These are phyloP conservation scores for Trifolium fragiferum DNA, from an alignment of 306 rosid species.

Conservation along the genomic window DNA sequence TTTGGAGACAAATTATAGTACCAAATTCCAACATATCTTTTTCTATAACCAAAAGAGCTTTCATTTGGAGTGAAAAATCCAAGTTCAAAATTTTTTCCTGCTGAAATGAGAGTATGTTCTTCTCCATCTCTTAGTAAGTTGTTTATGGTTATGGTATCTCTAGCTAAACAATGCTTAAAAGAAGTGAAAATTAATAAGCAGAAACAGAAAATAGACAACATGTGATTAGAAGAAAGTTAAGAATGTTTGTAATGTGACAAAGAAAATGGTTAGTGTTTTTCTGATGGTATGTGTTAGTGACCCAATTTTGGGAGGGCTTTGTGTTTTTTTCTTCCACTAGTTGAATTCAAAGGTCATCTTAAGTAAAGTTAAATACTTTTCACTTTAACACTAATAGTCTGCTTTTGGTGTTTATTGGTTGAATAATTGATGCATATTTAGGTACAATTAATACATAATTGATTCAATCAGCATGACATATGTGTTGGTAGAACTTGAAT, in stretches of 20 bases:
- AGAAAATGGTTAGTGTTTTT: constrained; percentile 32
- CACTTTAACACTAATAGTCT: constrained; percentile 6
- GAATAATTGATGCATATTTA: constrained; percentile 31
- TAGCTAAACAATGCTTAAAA: constrained; percentile 49
- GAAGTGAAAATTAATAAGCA: constrained; percentile 45
- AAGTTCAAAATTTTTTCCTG: constrained; percentile 61
- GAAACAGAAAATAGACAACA: constrained; percentile 43
- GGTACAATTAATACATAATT: too few relatives aligned
- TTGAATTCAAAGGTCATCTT: constrained; percentile 41
- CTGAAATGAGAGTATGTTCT: constrained; percentile 61
- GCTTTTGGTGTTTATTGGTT: constrained; percentile 45
- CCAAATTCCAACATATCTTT: constrained; percentile 84
- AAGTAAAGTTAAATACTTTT: constrained; percentile 42
- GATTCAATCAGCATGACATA: too few relatives aligned
- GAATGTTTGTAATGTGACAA: constrained; percentile 43
- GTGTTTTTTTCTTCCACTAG: constrained; percentile 19
- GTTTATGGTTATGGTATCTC: constrained; percentile 51
- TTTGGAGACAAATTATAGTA: constrained; percentile 57
- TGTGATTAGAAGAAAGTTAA: constrained; percentile 47
- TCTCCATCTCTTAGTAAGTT: constrained; percentile 46
- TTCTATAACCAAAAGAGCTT: constrained; percentile 45
- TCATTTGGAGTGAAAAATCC: constrained; percentile 77
- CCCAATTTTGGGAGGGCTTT: constrained; percentile 36
- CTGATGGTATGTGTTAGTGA: constrained; percentile 24
- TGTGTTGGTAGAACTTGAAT: too few relatives aligned